Evolutionary conservation across 1,139 yeast genomes (phyloP), one percentile per base, ranked within the genome.

Genomic region (Zygoascus hellenicus): DNA sequence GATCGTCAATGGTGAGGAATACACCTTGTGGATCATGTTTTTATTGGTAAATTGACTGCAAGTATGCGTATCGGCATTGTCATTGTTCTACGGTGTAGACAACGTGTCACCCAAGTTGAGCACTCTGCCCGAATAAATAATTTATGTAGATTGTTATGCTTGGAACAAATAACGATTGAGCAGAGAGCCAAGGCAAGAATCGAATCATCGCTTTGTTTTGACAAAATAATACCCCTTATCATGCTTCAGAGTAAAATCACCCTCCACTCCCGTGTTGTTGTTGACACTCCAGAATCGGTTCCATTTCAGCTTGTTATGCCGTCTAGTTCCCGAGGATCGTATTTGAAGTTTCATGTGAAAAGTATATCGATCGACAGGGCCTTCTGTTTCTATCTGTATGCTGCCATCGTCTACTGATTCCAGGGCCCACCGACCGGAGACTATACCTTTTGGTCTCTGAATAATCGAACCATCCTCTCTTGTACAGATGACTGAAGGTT

Each of bases 171-270:
- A n/a, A n/a, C n/a, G n/a, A n/a, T n/a, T n/a, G n/a, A n/a, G n/a
- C n/a, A n/a, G n/a, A n/a, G n/a, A n/a, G n/a, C n/a, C 26, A 22
- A 22, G 26, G 4, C 26, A 22, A 19, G 9, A 19, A 7, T 16
- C 7, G 17, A 10, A 5, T 11, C 16, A 42, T 15, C 35, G 16
- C 32, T 35, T 38, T 2, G 46, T 43, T 16, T 32, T 45, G 11
- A 58, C 59, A 57, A 87, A 88, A 57, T 75, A 77, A 63, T 84
- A 88, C 10, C 89, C 80, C 58, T 81, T 83, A 60, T 88, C 96
- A 58, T 86, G 84, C 42, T 71, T 73, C 49, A 84, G 64, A 5
- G 80, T 72, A 55, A 86, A 81, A 13, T 70, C 50, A 15, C 77
- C 72, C 11, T 69, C 64, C 43, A 77, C 81, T 1, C 80, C 81